Base-by-base conservation (phyloP, 805 yeast genomes). In the Komagataella pastoris region DNA sequence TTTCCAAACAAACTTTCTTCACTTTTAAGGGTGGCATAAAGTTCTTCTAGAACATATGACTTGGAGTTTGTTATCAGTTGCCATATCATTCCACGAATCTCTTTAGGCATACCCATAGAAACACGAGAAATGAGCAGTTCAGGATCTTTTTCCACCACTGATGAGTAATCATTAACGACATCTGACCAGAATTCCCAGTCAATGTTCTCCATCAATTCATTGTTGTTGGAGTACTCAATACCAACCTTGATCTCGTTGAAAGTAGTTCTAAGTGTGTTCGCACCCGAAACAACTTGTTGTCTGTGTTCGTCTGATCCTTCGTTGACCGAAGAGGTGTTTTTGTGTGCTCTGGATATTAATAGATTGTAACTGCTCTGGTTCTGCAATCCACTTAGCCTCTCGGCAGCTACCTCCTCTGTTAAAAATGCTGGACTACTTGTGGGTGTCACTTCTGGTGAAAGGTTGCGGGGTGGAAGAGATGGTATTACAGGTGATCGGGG, bases 171-270 rank as follows among this genome's bases (percentile, higher is more conserved):
- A 55, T 84, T 80, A 3, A 88, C 88, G 17, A 90, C 85, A 44
- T 70, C 70, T 5, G 90, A 77, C 98, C 98, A 91, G 63, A 88
- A 86, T 47, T 85, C 86, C 93, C 93, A 86, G 61, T 85, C 87
- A 48, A 82, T 75, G 23, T 74, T 69, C 54, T 61, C 51, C 8
- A 67, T 58, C 23, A 66, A 50, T 24, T 55, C 58, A 47, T 57
- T 62, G 50, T 66, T 60, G 46, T 68, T 63, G 30, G 72, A 64
- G 12, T 67, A 66, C 47, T 62, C 64, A n/a, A 75, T 73, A 7
- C 80, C 77, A 23, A 65, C 63, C 52, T 72, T 74, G 54, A 77
- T 76, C 56, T 74, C 78, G 53, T 73, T 71, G 59, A 76, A 69
- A 2, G 70, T 68, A 46, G 58, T 59, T 54, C 70, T 74, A 21